Base-by-base conservation (phyloP, 1,139 yeast genomes). In the Geotrichum fermentans region DNA sequence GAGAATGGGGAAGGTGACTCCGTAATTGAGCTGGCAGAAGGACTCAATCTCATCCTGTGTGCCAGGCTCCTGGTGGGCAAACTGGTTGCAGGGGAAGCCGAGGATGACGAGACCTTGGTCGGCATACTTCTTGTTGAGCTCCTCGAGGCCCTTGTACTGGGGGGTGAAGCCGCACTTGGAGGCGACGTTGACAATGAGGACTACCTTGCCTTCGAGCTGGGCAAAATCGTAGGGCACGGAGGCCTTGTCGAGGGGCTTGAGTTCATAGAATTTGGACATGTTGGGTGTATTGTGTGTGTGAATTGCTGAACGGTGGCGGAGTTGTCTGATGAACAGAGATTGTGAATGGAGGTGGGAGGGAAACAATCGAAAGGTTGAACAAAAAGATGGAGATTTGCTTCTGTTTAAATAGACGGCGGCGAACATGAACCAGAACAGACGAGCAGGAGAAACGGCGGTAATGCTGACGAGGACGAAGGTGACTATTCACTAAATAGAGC, bases 81-180 rank as follows among this genome's bases (percentile, higher is more conserved):
- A 92, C 69, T 92, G 97, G 67, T 83, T 82, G 66, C 89, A 82
- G 58, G 98, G 98, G 80, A 92, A 92, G 2, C 96, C 98, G 49
- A 92, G 63, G 56, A 92, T 78, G 50, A 76, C 86, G 35, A 92
- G 75, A 24, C 90, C 95, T 63, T 83, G 65, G 58, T 78, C 90
- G 53, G 77, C 74, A 71, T 84, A 87, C 67, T 85, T 82, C 62
- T 85, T 74, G 75, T 90, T 82, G 55, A 92, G 72, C 57, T 76
- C 83, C 72, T 92, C 96, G 53, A 92, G 76, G 55, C 83, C 97
- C 61, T 75, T 72, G 71, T 90, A 94, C 64, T 94, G 97, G 54
- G 68, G 67, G 26, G 71, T 66, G 58, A 69, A 65, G 11, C 72
- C 71, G 48, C 73, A 90, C 65, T 90, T 87, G 57, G 97, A 92